These are phyloP conservation scores for Acer campestre DNA, from an alignment of 345 rosid species.

Conservation along the genomic window DNA sequence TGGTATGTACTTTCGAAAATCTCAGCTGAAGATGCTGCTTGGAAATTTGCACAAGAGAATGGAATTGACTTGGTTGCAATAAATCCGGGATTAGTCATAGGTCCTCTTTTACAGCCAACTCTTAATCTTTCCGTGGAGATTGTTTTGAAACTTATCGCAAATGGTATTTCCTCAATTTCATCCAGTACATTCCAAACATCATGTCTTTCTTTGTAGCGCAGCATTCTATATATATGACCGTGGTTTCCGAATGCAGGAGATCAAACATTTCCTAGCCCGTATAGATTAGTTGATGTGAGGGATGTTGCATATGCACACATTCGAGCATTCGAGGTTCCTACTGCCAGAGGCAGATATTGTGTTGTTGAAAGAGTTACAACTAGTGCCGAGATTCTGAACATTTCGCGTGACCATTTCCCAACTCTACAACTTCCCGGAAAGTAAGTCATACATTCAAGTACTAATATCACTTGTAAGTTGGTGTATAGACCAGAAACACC, in stretches of 20 bases:
- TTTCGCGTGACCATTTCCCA: conserved; percentile 16
- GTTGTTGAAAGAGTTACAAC: conserved; percentile 29
- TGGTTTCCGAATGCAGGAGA: conserved; percentile 21
- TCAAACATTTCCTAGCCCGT: conserved; percentile 10
- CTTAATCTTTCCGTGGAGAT: conserved; percentile 32
- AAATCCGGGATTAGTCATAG: conserved; percentile 46
- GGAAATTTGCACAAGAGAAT: conserved; percentile 43
- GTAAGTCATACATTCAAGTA: conserved; percentile 18
- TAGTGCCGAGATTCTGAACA: conserved; percentile 5
- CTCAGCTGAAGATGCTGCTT: conserved; percentile 51
- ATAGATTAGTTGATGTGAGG: conserved; percentile 50
- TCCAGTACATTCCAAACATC: background rate
- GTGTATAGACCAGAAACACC: background rate
- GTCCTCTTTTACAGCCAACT: conserved; percentile 47
- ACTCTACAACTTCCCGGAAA: conserved; percentile 20
- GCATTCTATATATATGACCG: background rate
- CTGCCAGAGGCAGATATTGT: conserved; percentile 47
- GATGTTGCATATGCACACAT: conserved; percentile 62
- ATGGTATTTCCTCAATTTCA: conserved; percentile 23
- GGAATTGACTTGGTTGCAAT: conserved; percentile 44
- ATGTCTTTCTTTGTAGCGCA: background rate
- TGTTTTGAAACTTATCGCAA: conserved; percentile 21
- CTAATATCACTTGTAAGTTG: background rate
- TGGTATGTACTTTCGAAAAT: conserved; percentile 48
- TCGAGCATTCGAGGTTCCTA: conserved; percentile 48